Evolutionary conservation across 2,329 filamentous ascomycete genomes (phyloP).

Genomic region (Byssochlamys sp.): DNA sequence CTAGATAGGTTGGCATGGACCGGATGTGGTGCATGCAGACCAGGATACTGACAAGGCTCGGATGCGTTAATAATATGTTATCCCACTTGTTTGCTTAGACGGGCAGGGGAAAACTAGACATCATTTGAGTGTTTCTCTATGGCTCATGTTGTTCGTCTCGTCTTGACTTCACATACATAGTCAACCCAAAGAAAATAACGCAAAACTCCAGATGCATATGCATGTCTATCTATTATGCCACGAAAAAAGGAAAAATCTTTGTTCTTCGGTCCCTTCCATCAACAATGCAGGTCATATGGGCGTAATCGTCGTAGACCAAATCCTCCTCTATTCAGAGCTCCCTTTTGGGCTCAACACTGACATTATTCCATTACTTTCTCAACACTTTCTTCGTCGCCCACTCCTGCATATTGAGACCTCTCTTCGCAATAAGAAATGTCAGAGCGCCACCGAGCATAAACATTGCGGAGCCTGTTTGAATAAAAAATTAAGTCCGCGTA

Average conservation of each 20-base stretch:
- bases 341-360: no score
- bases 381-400: conserved; percentile 11
- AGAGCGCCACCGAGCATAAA: conserved; percentile 19
- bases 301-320: no score
- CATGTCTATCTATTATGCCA: background rate
- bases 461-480: conserved; percentile 17
- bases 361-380: background rate
- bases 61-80: background rate
- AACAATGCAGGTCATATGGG: no score
- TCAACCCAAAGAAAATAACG: background rate
- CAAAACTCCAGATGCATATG: background rate
- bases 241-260: no score
- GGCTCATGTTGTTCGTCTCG: background rate
- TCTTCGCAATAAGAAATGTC: conserved; percentile 19
- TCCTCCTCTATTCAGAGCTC: background rate
- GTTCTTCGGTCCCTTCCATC: no score
- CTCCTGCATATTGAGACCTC: conserved; percentile 25
- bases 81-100: background rate
- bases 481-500: background rate
- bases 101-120: background rate
- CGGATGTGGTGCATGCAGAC: background rate
- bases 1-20: background rate
- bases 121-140: background rate
- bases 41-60: background rate
- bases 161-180: background rate